Conservation (phyloP, 73 alveolate genomes). For the Urostyla sp. region DNA sequence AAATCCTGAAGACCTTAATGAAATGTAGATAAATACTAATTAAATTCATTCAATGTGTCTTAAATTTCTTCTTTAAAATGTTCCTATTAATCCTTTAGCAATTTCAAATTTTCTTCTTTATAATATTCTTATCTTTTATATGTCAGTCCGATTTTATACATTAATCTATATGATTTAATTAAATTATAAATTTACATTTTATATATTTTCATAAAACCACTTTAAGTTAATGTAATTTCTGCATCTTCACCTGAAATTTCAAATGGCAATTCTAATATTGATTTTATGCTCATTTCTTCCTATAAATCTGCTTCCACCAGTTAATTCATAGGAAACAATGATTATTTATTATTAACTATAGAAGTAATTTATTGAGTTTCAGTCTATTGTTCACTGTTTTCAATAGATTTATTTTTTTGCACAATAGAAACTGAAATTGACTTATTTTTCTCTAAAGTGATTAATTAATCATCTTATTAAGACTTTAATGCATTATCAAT, state of each 20-base stretch:
- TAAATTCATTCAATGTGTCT: slow-evolving; percentile 31
- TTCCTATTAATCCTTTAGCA: background rate
- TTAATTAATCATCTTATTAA: too few species aligned
- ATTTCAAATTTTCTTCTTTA: slow-evolving; percentile 9
- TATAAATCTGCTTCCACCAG: slow-evolving; percentile 1
- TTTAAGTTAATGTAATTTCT: background rate
- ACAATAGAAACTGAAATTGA: too few species aligned
- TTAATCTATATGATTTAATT: slow-evolving; percentile 5
- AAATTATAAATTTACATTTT: slow-evolving; percentile 3
- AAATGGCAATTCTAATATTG: slow-evolving; percentile 8
- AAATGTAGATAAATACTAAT: slow-evolving; percentile 6
- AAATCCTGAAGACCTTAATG: slow-evolving; percentile 32
- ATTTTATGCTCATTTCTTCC: slow-evolving; percentile 20
- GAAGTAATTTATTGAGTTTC: background rate
- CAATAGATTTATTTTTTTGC: background rate
- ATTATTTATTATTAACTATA: background rate
- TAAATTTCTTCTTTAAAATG: background rate
- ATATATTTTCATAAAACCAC: background rate
- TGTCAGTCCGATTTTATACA: slow-evolving; percentile 16
- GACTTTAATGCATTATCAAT: too few species aligned
- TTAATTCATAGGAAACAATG: background rate
- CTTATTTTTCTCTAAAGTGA: too few species aligned
- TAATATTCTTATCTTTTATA: slow-evolving; percentile 40
- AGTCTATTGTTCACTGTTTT: background rate
- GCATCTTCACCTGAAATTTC: slow-evolving; percentile 25